A percentile compares a stretch with the other conserved stretches of the same genome.
Conservation (phyloP, 2,329 filamentous ascomycete species). For the Aureobasidium sp. region DNA sequence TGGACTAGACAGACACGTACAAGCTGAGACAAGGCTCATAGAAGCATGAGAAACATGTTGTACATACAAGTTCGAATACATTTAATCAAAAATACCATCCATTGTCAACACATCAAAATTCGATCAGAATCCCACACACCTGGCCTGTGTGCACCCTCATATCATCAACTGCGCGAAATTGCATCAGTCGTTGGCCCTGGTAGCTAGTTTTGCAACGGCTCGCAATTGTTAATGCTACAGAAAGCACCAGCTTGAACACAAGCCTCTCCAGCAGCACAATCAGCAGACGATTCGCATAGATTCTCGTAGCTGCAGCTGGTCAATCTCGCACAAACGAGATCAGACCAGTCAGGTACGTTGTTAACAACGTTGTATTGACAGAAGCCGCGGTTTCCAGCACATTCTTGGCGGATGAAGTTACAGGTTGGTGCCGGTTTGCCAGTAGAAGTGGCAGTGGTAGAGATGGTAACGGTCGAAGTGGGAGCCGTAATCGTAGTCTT, state of each 20-base stretch:
- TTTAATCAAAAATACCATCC: no score
- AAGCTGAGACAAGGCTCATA: no score
- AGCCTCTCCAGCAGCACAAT: neutral
- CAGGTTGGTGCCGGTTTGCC: neutral
- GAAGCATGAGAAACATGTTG: no score
- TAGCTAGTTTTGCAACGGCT: no score
- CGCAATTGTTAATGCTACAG: neutral
- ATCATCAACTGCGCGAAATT: no score
- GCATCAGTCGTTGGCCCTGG: no score
- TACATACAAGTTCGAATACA: neutral
- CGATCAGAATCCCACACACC: no score
- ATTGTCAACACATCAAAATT: no score
- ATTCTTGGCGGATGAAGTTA: neutral
- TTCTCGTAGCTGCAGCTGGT: neutral
- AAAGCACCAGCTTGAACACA: neutral
- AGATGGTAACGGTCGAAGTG: neutral
- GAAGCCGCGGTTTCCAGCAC: neutral
- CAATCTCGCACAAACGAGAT: neutral
- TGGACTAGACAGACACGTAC: neutral
- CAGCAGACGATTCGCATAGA: neutral
- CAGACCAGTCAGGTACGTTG: neutral
- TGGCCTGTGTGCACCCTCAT: no score
- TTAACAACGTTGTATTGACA: neutral
- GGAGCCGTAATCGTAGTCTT: neutral
- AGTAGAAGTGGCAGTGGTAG: neutral